These are phyloP conservation scores for Teratosphaeria zuluensis DNA, from an alignment of 2,329 filamentous ascomycete species.

Conservation along the genomic window DNA sequence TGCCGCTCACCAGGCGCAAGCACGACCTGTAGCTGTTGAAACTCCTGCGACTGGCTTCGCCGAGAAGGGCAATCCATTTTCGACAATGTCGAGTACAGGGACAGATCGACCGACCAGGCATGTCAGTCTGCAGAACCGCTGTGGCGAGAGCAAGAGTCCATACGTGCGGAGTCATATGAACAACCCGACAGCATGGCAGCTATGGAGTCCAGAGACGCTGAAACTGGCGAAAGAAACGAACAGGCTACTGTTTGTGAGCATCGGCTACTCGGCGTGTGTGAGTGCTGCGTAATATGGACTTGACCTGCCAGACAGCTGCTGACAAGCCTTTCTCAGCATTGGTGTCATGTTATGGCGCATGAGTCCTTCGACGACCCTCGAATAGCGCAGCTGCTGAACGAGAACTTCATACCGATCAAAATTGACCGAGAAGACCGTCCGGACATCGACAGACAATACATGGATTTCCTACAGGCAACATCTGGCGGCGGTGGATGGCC, in stretches of 20 bases:
- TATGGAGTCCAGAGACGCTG: constrained; percentile 69
- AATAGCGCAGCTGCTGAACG: constrained; percentile 73
- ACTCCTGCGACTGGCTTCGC: background rate
- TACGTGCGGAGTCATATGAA: constrained; percentile 65
- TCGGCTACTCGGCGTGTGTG: constrained; percentile 80
- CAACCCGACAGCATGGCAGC: constrained; percentile 86
- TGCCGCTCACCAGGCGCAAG: background rate
- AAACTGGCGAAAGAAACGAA: constrained; percentile 70
- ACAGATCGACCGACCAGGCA: constrained; percentile 3
- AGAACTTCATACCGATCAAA: constrained; percentile 81
- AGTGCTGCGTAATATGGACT: background rate
- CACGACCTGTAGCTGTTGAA: background rate
- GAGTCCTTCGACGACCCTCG: constrained; percentile 82
- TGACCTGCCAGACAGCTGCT: background rate
- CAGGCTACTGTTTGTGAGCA: constrained; percentile 83
- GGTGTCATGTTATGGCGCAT: constrained; percentile 80
- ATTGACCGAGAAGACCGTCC: constrained; percentile 90
- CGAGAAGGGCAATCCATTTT: background rate
- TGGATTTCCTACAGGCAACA: constrained; percentile 95
- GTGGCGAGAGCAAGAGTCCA: constrained; percentile 53
- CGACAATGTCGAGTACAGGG: constrained; percentile 9
- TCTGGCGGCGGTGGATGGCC: constrained; percentile 89
- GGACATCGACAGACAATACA: constrained; percentile 90
- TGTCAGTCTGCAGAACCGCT: constrained; percentile 39
- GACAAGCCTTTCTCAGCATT: constrained; percentile 46